Evolutionary conservation across 73 alveolate genomes (phyloP).

Genomic region (Blepharisma japonicum): DNA sequence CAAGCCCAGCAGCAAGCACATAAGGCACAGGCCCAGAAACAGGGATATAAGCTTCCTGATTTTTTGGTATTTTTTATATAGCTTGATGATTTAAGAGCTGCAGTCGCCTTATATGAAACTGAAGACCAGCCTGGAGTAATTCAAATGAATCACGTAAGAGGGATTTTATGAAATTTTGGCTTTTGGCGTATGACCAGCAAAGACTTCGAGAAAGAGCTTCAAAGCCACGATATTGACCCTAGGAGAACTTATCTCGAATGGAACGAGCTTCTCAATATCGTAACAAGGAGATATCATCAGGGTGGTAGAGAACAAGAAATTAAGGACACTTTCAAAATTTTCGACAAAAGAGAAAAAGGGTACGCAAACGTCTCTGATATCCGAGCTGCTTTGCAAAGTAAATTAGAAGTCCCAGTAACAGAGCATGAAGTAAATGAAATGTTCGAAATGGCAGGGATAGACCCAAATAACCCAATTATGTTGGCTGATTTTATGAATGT

Average conservation of each 20-base stretch:
- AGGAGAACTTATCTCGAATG: conserved; percentile 40
- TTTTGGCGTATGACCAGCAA: conserved; percentile 64
- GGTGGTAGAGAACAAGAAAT: conserved; percentile 71
- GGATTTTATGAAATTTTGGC: conserved; percentile 59
- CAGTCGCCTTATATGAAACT: conserved; percentile 36
- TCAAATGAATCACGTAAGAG: conserved; percentile 14
- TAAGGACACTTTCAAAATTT: conserved; percentile 58
- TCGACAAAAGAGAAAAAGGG: conserved; percentile 61
- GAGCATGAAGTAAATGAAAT: conserved; percentile 42
- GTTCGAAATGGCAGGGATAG: conserved; percentile 22
- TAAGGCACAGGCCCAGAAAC: not conserved
- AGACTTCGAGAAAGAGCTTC: conserved; percentile 68
- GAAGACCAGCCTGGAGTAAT: conserved; percentile 37
- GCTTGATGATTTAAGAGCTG: conserved; percentile 14
- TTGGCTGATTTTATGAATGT: too few relatives aligned
- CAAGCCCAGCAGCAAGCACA: not conserved
- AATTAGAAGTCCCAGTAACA: conserved; percentile 59
- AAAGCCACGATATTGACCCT: conserved; percentile 50
- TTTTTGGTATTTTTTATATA: not conserved
- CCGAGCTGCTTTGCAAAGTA: conserved; percentile 38
- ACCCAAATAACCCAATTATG: too few relatives aligned
- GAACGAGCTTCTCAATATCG: conserved; percentile 47
- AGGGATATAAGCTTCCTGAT: conserved; percentile 8
- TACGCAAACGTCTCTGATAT: conserved; percentile 55
- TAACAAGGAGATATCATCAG: conserved; percentile 59